A percentile compares a stretch with the other conserved stretches of the same genome.
Evolutionary conservation across 768 basidiomycete genomes (phyloP).

Genomic region (Pisolithus marmoratus): DNA sequence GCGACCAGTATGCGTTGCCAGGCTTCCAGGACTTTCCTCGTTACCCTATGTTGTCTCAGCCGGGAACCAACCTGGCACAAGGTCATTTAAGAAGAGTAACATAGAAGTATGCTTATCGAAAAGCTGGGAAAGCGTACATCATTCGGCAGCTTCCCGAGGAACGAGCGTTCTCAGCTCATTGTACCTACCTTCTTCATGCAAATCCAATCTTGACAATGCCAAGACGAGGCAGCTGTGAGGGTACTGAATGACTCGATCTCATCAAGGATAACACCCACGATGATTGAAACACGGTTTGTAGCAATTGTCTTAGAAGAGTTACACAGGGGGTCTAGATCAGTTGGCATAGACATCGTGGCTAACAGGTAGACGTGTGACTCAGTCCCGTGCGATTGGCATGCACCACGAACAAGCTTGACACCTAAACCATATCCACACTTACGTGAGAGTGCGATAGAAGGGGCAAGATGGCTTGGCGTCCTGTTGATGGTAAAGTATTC

Average conservation of each 20-base stretch:
- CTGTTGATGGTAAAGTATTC: conserved; percentile 28
- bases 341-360: conserved; percentile 43
- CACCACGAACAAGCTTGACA: conserved; percentile 89
- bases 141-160: conserved; percentile 50
- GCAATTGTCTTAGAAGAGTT: conserved; percentile 63
- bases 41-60: too few relatives aligned
- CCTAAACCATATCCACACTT: conserved; percentile 69
- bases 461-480: conserved; percentile 59
- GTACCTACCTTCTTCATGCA: conserved; percentile 14
- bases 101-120: conserved; percentile 55
- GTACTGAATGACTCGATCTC: conserved; percentile 38
- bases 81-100: neutral
- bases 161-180: conserved; percentile 31
- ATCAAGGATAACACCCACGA: conserved; percentile 51
- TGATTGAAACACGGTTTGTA: conserved; percentile 59
- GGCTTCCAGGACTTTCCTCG: too few relatives aligned
- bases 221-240: conserved; percentile 24
- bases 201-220: conserved; percentile 57
- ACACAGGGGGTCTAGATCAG: conserved; percentile 59
- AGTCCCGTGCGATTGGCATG: conserved; percentile 79
- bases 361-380: conserved; percentile 35
- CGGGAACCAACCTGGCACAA: too few relatives aligned
- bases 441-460: conserved; percentile 61
- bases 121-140: conserved; percentile 74
- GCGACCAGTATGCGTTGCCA: too few relatives aligned